Conservation (phyloP, 176 grass and related monocot species). For the Oropetium thomaeum region DNA sequence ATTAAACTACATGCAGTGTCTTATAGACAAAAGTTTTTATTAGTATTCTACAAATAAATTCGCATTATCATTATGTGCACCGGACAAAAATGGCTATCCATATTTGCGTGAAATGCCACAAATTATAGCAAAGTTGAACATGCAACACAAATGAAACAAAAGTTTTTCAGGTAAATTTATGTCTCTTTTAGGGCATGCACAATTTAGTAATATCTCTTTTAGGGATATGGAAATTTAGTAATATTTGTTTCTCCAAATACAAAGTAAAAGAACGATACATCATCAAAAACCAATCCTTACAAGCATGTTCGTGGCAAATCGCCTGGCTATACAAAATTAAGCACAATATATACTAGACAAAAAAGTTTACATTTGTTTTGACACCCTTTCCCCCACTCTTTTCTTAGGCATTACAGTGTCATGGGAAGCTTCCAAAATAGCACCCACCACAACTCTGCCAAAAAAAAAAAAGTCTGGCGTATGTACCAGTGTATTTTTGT, state of each 20-base stretch:
- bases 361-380: background rate
- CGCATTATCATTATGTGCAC: too few relatives aligned
- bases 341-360: background rate
- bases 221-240: background rate
- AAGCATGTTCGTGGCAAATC: background rate
- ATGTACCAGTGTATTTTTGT: background rate
- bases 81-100: too few relatives aligned
- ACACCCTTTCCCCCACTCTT: background rate
- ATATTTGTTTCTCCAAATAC: background rate
- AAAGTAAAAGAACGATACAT: background rate
- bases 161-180: background rate
- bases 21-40: too few relatives aligned
- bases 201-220: background rate
- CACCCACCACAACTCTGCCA: constrained; percentile 24
- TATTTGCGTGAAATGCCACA: background rate
- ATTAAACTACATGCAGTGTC: too few relatives aligned
- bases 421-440: constrained; percentile 18
- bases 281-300: background rate
- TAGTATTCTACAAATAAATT: too few relatives aligned
- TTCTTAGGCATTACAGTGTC: background rate
- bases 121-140: background rate
- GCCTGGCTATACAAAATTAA: background rate
- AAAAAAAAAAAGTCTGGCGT: constrained; percentile 16
- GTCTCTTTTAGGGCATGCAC: background rate
- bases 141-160: background rate